phyloP scores from a whole-genome alignment of 306 rosid genomes.

The Casuarina equisetifolia region DNA sequence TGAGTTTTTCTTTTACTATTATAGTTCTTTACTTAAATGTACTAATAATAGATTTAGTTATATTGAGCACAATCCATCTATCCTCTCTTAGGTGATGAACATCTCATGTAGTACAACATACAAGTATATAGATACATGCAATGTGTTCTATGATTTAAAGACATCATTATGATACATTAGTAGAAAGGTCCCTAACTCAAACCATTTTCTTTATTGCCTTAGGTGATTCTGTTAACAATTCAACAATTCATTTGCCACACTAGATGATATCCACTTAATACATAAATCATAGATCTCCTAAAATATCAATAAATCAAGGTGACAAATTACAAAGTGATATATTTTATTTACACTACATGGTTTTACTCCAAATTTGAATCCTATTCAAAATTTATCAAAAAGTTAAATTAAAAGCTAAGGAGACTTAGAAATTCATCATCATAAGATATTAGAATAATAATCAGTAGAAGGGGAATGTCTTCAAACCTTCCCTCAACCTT shows the following conservation, averaged over 20 bases:
- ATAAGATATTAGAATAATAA: not conserved
- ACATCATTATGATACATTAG: not conserved
- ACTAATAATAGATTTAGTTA: not conserved
- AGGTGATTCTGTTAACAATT: not conserved
- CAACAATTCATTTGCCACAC: not conserved
- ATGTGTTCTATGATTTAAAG: not conserved
- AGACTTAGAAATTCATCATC: not conserved
- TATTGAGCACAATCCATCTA: not conserved
- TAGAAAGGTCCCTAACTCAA: not conserved
- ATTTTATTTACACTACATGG: not conserved
- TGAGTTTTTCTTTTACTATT: not conserved
- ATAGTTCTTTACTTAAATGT: not conserved
- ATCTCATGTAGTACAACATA: not conserved
- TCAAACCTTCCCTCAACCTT: too few species aligned
- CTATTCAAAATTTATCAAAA: not conserved
- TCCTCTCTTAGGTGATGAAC: not conserved
- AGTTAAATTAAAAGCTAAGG: not conserved
- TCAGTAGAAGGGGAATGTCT: too few species aligned
- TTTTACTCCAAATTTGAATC: not conserved
- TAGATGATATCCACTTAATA: not conserved
- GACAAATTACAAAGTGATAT: not conserved
- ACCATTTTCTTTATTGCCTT: not conserved
- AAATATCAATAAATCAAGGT: not conserved
- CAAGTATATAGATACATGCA: not conserved
- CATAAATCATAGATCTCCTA: not conserved